These are phyloP conservation scores for Cytospora schulzeri DNA, from an alignment of 2,329 filamentous ascomycete species.

Conservation along the genomic window DNA sequence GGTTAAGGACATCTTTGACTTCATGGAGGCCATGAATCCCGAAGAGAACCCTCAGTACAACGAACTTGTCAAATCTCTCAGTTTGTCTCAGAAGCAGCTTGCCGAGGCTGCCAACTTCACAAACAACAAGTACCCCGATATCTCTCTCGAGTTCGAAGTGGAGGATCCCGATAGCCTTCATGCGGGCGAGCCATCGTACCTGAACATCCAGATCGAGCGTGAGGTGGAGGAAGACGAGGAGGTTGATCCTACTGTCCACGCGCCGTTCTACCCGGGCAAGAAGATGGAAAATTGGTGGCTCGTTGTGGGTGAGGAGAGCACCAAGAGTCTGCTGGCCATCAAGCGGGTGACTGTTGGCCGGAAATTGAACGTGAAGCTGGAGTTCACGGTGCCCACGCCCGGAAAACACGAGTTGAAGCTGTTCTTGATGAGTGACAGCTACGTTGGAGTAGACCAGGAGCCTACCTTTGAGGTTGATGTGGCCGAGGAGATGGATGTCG, in stretches of 20 bases:
- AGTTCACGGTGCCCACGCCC: conserved; percentile 83
- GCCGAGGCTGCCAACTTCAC: conserved; percentile 91
- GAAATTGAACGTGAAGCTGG: conserved; percentile 76
- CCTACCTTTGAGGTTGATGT: conserved; percentile 83
- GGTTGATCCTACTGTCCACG: conserved; percentile 83
- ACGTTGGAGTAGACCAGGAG: conserved; percentile 95
- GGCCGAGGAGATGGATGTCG: conserved; percentile 92
- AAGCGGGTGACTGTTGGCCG: conserved; percentile 88
- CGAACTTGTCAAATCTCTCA: conserved; percentile 74
- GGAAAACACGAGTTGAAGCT: conserved; percentile 88
- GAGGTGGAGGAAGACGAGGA: conserved; percentile 75
- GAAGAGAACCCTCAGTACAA: conserved; percentile 85
- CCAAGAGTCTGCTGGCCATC: conserved; percentile 85
- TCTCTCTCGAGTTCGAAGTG: conserved; percentile 87
- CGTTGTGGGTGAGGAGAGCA: conserved; percentile 89
- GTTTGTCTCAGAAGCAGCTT: conserved; percentile 79
- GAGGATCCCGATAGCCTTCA: conserved; percentile 79
- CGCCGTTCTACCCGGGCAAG: conserved; percentile 87
- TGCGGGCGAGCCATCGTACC: conserved; percentile 77
- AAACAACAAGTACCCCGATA: conserved; percentile 93
- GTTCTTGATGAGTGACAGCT: conserved; percentile 96
- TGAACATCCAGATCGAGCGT: conserved; percentile 83
- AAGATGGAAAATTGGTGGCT: conserved; percentile 99
- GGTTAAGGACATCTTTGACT: conserved; percentile 95
- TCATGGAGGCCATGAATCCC: conserved; percentile 98